Base-by-base conservation (phyloP, 108 stramenopile genomes). In the Asterionellopsis glacialis region DNA sequence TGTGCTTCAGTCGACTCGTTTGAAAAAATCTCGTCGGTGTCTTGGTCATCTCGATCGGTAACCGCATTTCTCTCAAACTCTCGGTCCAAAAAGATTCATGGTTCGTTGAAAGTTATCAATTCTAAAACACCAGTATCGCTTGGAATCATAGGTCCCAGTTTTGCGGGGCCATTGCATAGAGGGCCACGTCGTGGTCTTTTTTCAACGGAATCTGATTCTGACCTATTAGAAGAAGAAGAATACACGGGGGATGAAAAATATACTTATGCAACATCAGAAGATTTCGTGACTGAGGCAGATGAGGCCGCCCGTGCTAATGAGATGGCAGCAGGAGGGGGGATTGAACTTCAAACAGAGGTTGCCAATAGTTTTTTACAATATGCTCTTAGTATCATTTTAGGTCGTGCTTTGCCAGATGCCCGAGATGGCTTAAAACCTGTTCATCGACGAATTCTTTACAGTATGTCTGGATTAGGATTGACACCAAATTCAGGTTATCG, bases 401-500 rank as follows among this genome's bases (percentile, higher is more conserved):
- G 97, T 0, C 81, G 97, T 7, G 97, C 97, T 9, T 72, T 98
- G 39, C 97, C 97, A 18, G 97, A 98, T 77, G 95, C 90, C 18
- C 76, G 97, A 11, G 97, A 98, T 75, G 97, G 97, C 49, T 42
- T 98, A 54, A 98, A 98, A 65, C 97, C 97, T 15, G 97, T 98
- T 6, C 97, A 98, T 76, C 77, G 97, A 19, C 83, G 97, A 41
- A 96, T 98, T 58, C 69, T 98, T 42, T 98, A 88, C 73, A 90
- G 94, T 43, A 98, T 98, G 97, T 69, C 83, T 68, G 90, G 84
- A 42, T 68, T 98, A 41, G 74, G 76, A 21, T 75, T 98, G 45
- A 56, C 27, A 41, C 93, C 96, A 0, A 76, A 27, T 13, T 59
- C 68, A 11, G 50, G 72, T n/a, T 90, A 95, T 76, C 79, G 97